A percentile compares a stretch with the other conserved stretches of the same genome.
phyloP scores from a whole-genome alignment of 108 stramenopile genomes.

The Nannochloropsis granulata region DNA sequence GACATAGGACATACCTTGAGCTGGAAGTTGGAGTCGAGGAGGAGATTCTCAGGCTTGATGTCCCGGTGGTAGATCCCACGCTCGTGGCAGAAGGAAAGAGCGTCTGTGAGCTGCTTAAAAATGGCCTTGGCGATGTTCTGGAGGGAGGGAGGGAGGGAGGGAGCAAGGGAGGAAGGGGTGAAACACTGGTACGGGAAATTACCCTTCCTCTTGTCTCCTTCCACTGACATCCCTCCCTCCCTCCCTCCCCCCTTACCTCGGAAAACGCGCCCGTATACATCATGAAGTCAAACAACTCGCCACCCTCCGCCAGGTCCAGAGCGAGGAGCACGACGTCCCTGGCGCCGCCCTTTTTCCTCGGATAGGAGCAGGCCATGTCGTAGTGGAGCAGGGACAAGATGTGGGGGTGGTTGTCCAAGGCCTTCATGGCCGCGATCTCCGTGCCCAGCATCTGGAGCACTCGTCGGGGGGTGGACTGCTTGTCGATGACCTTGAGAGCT shows the following conservation, averaged over 20 bases:
- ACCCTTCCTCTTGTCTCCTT: neutral
- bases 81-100: conserved; percentile 30
- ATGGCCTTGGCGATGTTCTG: conserved; percentile 1
- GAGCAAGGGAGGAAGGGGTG: neutral
- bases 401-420: conserved; percentile 12
- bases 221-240: neutral
- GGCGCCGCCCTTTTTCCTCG: conserved; percentile 21
- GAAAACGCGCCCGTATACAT: conserved; percentile 39
- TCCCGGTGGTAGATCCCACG: neutral
- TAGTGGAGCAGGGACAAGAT: neutral
- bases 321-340: conserved; percentile 30
- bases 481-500: conserved; percentile 33
- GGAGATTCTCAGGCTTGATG: neutral
- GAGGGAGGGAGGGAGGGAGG: neutral
- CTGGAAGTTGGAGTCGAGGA: neutral
- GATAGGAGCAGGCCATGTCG: conserved; percentile 8
- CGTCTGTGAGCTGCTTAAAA: neutral
- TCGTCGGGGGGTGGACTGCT: conserved; percentile 16
- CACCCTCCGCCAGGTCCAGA: conserved; percentile 33
- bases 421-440: conserved; percentile 34
- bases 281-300: conserved; percentile 43
- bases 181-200: neutral
- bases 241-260: neutral
- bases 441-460: conserved; percentile 7
- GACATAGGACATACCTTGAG: neutral